Conservation (phyloP, 192 early-diverging fungal species). For the Obelidium mucronatum region DNA sequence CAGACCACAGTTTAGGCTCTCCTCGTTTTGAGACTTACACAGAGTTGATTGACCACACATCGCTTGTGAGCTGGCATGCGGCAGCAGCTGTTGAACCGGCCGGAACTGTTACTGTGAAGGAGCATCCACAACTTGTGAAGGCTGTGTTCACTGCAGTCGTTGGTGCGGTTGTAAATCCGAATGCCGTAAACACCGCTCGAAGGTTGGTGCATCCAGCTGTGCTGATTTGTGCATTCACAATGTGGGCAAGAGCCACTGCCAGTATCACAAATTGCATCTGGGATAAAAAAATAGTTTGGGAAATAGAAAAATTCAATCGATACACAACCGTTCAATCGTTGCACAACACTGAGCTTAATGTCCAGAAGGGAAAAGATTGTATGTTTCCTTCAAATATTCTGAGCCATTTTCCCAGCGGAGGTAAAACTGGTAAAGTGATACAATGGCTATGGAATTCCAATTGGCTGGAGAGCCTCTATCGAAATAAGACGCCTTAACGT, state of each 20-base stretch:
- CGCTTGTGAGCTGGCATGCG: background rate
- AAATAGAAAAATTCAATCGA: background rate
- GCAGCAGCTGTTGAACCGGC: background rate
- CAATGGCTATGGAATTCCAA: too few relatives aligned
- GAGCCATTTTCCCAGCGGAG: too few relatives aligned
- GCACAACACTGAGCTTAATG: too few relatives aligned
- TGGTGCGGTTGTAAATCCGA: slow-evolving; percentile 3
- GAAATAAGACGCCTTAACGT: too few relatives aligned
- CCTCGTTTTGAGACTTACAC: too few relatives aligned
- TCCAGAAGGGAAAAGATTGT: too few relatives aligned
- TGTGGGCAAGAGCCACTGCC: background rate
- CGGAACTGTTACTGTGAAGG: background rate
- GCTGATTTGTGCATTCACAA: background rate
- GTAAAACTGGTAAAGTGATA: too few relatives aligned
- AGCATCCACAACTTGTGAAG: slow-evolving; percentile 19
- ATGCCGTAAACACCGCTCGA: slow-evolving; percentile 8
- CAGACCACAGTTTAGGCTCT: too few relatives aligned
- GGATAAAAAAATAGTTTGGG: background rate
- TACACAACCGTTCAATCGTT: too few relatives aligned
- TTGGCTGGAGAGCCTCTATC: too few relatives aligned
- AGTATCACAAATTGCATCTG: background rate
- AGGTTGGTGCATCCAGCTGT: slow-evolving; percentile 28
- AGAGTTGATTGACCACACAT: background rate
- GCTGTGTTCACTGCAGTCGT: background rate
- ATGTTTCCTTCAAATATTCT: too few relatives aligned